Evolutionary conservation across 768 basidiomycete species (phyloP).

Genomic region (Boletus rex-veris): DNA sequence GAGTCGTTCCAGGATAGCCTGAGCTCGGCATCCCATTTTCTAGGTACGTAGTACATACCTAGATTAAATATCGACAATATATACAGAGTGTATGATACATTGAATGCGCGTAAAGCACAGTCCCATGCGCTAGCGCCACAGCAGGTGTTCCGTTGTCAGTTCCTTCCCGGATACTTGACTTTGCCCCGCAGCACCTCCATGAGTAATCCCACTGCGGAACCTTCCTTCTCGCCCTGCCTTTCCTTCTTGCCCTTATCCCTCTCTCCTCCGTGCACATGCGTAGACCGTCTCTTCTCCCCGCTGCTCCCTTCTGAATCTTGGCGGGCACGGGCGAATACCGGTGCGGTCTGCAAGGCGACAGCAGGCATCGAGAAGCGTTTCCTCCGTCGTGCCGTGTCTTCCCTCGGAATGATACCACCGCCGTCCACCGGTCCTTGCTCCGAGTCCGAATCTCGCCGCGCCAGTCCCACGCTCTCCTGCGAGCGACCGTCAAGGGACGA

Average conservation of each 20-base stretch:
- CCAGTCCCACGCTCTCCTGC: constrained; percentile 2
- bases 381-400: constrained; percentile 58
- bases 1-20: neutral
- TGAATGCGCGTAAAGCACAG: neutral
- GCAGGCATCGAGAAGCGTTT: constrained; percentile 77
- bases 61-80: neutral
- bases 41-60: neutral
- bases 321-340: constrained; percentile 58
- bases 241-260: constrained; percentile 20
- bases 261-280: constrained; percentile 50
- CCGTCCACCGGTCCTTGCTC: neutral
- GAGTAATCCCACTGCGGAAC: constrained; percentile 29
- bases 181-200: constrained; percentile 32
- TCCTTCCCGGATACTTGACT: constrained; percentile 22
- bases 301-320: constrained; percentile 15
- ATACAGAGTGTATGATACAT: neutral
- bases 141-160: neutral
- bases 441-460: neutral
- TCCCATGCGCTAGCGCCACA: neutral
- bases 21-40: neutral
- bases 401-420: constrained; percentile 33
- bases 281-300: constrained; percentile 46
- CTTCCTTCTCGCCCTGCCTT: constrained; percentile 20
- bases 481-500: neutral
- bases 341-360: constrained; percentile 70